Percentiles rank a stretch among this genome's conserved stretches.
phyloP scores from a whole-genome alignment of 495 filamentous ascomycete species.

The Sporormia fimetaria region DNA sequence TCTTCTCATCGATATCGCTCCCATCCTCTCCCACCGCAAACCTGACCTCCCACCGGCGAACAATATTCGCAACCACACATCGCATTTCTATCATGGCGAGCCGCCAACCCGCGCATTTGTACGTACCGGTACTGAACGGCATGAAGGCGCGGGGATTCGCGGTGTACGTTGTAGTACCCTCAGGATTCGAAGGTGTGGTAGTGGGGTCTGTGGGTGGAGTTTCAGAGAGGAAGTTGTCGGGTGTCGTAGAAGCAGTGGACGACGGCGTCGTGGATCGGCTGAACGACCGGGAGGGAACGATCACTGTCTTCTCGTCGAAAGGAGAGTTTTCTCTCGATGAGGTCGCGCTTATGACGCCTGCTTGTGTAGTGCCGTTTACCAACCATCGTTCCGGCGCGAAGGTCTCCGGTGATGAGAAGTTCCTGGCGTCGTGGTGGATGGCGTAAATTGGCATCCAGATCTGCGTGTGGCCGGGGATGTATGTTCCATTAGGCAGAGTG shows the following conservation, averaged over 20 bases:
- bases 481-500: conserved; percentile 5
- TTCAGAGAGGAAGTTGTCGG: too few species aligned
- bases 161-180: too few species aligned
- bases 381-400: conserved; percentile 26
- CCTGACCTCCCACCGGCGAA: conserved; percentile 4
- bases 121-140: conserved; percentile 11
- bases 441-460: conserved; percentile 15
- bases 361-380: too few species aligned
- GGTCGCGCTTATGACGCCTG: too few species aligned
- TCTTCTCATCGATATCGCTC: conserved; percentile 1
- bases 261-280: conserved; percentile 10
- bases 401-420: conserved; percentile 9
- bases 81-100: conserved; percentile 16
- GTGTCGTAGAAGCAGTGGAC: conserved; percentile 18
- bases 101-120: conserved; percentile 16
- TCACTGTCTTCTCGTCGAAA: too few species aligned
- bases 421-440: conserved; percentile 3
- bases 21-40: conserved; percentile 10
- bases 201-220: too few species aligned
- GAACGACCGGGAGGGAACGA: too few species aligned
- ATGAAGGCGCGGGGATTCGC: conserved; percentile 19
- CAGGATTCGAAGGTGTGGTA: too few species aligned
- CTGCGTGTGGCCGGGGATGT: conserved; percentile 12
- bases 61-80: conserved; percentile 10
- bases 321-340: too few species aligned